Evolutionary conservation across 768 basidiomycete genomes (phyloP).

Genomic region (Pleurotus pulmonarius): DNA sequence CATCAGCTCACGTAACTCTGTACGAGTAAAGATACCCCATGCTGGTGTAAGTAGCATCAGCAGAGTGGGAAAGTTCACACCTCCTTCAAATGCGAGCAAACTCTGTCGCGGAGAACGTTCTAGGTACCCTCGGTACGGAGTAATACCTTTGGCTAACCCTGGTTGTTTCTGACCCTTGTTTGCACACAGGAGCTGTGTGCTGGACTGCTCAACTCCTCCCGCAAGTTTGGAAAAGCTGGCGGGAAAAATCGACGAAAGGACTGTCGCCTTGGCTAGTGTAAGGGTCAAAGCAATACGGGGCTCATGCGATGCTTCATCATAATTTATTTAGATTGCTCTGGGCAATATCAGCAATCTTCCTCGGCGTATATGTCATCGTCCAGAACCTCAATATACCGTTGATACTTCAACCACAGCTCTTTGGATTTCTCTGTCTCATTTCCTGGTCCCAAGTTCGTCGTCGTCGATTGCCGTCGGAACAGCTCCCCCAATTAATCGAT

Average conservation of each 20-base stretch:
- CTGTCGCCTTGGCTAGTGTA: slow-evolving; percentile 68
- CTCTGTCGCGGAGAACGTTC: slow-evolving; percentile 56
- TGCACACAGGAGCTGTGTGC: slow-evolving; percentile 49
- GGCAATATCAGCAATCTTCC: slow-evolving; percentile 53
- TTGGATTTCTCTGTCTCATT: slow-evolving; percentile 54
- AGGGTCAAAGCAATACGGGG: background rate
- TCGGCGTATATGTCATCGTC: slow-evolving; percentile 66
- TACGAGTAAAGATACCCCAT: too few relatives aligned
- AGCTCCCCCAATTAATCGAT: background rate
- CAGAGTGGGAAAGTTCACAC: too few relatives aligned
- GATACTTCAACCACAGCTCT: slow-evolving; percentile 63
- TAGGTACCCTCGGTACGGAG: slow-evolving; percentile 60
- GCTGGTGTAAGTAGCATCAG: too few relatives aligned
- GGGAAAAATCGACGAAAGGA: slow-evolving; percentile 63
- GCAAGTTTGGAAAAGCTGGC: slow-evolving; percentile 71
- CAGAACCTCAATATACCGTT: slow-evolving; percentile 71
- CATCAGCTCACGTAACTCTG: too few relatives aligned
- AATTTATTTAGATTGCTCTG: slow-evolving; percentile 45
- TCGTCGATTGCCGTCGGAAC: background rate
- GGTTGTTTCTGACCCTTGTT: too few relatives aligned
- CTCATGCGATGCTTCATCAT: too few relatives aligned
- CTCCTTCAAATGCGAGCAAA: slow-evolving; percentile 28
- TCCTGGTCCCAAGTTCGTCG: slow-evolving; percentile 62
- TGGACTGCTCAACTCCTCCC: slow-evolving; percentile 70
- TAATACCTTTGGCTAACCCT: too few relatives aligned